Base-by-base conservation (phyloP, 495 filamentous ascomycete genomes). In the Neurospora discreta region DNA sequence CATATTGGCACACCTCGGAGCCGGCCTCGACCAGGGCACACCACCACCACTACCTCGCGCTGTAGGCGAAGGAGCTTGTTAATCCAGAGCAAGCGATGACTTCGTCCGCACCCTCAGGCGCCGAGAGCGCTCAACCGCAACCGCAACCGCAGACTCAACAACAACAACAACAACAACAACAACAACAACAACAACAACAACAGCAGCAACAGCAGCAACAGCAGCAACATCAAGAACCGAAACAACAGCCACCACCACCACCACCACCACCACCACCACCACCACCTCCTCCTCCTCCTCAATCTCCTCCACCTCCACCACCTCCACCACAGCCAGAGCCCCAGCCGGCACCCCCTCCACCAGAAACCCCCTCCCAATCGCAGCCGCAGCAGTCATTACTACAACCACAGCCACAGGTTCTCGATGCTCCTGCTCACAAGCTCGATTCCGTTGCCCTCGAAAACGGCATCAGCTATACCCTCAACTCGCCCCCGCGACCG, bases 31-130 rank as follows among this genome's bases (percentile, higher is more conserved):
- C 69, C 52, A 39, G 58, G 71, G 72, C 38, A 33, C 73, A 73
- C 65, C 52, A 33, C 52, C 7, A 65, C 52, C 52, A 65, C 52
- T 7, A 65, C 52, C 26, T 30, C 52, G 52, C 13, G 13, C 52
- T 65, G 52, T 69, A 74, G 79, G 77, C 79, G 78, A 78, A 80
- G 79, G 79, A 80, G 79, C 79, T 79, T 79, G 78, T 75, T 33
- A 5, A 15, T 11, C 69, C 16, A 26, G 42, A 72, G 52, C 78
- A 78, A 79, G 79, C 79, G 77, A 80, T 80, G 79, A 80, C 69
- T 78, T 80, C 77, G 79, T 80, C 79, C 40, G 70, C 72, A 68
- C 74, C 72, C 67, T 74, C 78, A 44, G 73, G 73, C 72, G 72
- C 69, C 72, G 73, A 68, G 42, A 71, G 69, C 69, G 69, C 42